Base-by-base conservation (phyloP, 768 basidiomycete genomes). In the Termitomyces sp. region DNA sequence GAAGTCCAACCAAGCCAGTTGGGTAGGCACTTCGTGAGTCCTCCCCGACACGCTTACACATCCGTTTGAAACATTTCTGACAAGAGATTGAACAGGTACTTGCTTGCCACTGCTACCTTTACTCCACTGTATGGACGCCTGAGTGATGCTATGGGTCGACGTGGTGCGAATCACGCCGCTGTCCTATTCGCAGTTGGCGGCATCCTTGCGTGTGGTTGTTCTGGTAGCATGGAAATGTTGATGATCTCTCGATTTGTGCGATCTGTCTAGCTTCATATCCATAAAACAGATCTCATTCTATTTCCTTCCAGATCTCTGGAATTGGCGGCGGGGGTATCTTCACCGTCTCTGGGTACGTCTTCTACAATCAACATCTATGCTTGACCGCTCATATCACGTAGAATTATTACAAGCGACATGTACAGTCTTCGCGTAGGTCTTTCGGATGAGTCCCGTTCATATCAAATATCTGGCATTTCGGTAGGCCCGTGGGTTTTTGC, bases 361-460 rank as follows among this genome's bases (percentile, higher is more conserved):
- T 44, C 20, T n/a, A 22, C 16, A 20, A 4, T 43, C 38, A n/a
- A 18, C 26, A n/a, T 20, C 14, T 55, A n/a, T 35, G 41, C 14
- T 35, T 35, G 56, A 41, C 36, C 36, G 47, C 40, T 2, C 45
- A 35, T 48, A 30, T 46, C 5, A 10, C 46, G 8, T 60, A 90
- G 88, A 24, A 87, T 90, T 60, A 81, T 90, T 45, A 82, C 83
- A 38, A 90, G 87, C 62, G 90, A 92, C 63, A 88, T 92, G 87
- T 91, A 90, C 63, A 82, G 74, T 56, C 68, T 90, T 60, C 77
- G 89, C 44, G 88, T 88, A 63, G 56, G 82, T 72, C 22, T 36
- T 35, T 5, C 9, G n/a, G 20, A 24, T 13, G 40, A 43, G 13
- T 13, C 22, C 16, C 16, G n/a, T 2, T 13, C 20, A 40, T 1